Percentiles rank a stretch among this genome's conserved stretches.
Conservation (phyloP, 1,284 basidiomycete species). For the Ceratorhiza oryzae-sativae region DNA sequence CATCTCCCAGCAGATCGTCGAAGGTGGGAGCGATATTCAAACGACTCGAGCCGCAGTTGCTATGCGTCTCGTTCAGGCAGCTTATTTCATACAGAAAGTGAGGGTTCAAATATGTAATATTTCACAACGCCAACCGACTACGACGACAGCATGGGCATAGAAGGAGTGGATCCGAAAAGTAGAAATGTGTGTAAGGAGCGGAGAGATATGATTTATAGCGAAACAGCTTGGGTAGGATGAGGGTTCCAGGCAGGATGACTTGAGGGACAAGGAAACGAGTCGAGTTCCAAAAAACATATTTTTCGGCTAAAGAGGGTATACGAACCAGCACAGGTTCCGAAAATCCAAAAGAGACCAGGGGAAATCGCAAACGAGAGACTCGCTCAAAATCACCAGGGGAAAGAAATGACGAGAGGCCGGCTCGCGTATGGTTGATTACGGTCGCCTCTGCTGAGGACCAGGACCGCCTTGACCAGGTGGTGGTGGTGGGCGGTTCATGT, state of each 20-base stretch:
- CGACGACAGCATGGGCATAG: conserved; percentile 19
- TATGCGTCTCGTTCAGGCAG: no score
- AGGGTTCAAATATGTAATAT: conserved; percentile 21
- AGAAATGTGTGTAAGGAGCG: neutral
- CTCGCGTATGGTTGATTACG: conserved; percentile 2
- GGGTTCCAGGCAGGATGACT: neutral
- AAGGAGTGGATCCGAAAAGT: conserved; percentile 18
- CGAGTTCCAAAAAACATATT: neutral
- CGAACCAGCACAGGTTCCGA: neutral
- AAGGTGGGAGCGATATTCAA: no score
- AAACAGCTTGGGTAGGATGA: neutral
- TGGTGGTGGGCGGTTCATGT: conserved; percentile 25
- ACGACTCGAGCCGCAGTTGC: no score
- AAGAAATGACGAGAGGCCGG: conserved; percentile 16
- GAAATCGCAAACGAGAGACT: conserved; percentile 6
- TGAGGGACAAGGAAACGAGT: neutral
- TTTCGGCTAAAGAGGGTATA: neutral
- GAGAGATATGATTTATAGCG: neutral
- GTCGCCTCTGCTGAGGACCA: conserved; percentile 6
- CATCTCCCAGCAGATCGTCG: no score
- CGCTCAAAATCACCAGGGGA: conserved; percentile 12
- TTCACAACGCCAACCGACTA: conserved; percentile 27
- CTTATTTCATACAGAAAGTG: neutral
- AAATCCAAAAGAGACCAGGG: conserved; percentile 16
- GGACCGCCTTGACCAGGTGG: conserved; percentile 16